phyloP scores from a whole-genome alignment of 2,329 filamentous ascomycete genomes.

The Colletotrichum destructivum region DNA sequence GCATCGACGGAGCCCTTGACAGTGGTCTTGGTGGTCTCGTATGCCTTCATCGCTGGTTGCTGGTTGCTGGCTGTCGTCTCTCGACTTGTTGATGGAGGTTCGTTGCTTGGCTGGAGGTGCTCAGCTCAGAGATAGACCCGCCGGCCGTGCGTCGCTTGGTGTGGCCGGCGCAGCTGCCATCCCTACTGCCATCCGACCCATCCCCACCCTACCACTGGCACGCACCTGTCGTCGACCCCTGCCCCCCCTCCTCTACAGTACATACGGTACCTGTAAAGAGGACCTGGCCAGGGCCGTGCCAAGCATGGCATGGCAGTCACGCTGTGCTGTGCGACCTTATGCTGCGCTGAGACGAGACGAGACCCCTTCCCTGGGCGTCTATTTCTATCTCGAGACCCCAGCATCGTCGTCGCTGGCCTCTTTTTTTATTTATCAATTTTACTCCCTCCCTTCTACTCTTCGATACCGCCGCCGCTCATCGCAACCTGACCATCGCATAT shows the following conservation, averaged over 20 bases:
- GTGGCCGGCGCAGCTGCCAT: slow-evolving; percentile 33
- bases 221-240: not conserved
- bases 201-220: slow-evolving; percentile 7
- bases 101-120: slow-evolving; percentile 12
- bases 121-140: slow-evolving; percentile 31
- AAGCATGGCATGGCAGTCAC: slow-evolving; percentile 10
- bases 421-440: not conserved
- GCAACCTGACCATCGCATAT: not conserved
- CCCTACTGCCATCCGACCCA: not conserved
- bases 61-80: not conserved
- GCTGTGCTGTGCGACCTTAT: slow-evolving; percentile 21
- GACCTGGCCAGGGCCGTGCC: slow-evolving; percentile 7
- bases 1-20: not conserved
- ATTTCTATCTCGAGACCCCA: slow-evolving; percentile 36
- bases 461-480: not conserved
- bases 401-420: slow-evolving; percentile 4
- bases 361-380: slow-evolving; percentile 26
- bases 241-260: not conserved
- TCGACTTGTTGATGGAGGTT: not conserved
- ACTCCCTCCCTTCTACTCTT: not conserved
- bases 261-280: not conserved
- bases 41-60: not conserved
- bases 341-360: slow-evolving; percentile 38
- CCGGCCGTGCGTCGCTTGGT: slow-evolving; percentile 9
- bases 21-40: not conserved